Base-by-base conservation (phyloP, 2,329 filamentous ascomycete genomes). In the Aspergillus aculeatinus region DNA sequence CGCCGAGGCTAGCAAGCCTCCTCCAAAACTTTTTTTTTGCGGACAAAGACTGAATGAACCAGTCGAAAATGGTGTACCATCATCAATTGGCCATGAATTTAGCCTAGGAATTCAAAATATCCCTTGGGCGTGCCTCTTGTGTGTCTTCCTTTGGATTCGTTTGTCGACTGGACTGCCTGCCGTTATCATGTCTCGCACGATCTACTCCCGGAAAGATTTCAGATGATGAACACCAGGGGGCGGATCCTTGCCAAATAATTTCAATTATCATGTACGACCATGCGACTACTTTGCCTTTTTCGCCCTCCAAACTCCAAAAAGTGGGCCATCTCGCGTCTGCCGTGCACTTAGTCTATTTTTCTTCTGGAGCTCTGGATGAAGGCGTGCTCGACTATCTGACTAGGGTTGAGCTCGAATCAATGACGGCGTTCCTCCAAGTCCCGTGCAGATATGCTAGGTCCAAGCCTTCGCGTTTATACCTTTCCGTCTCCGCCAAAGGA, bases 321-420 rank as follows among this genome's bases (percentile, higher is more conserved):
- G 62, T 66, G 64, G 65, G 60, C 48, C 59, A 47, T 44, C 62
- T 57, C 58, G 58, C 65, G 48, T 54, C 57, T 62, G 61, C 54
- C 55, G 60, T 66, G 62, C 63, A 52, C 50, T 47, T 55, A 63
- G 64, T 66, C 60, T 57, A 62, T 50, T 62, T 52, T 52, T 51
- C 49, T 42, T 35, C 62, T 55, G 48, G 35, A 48, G 53, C 25
- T 50, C 48, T 48, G n/a, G 44, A 55, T 53, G 48, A 57, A 53
- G 58, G 51, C 29, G 50, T 52, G 54, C 48, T 58, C 39, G 54
- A 53, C 49, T 53, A 53, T 62, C 51, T 39, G 35, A 47, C 31
- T 19, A 51, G 39, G 55, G 12, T 48, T 35, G 47, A 35, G 51
- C 49, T 54, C 52, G 42, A 59, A 55, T 57, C 42, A 52, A 48